Evolutionary conservation across 1,284 basidiomycete genomes (phyloP).

Genomic region (Xanthoconium separans): DNA sequence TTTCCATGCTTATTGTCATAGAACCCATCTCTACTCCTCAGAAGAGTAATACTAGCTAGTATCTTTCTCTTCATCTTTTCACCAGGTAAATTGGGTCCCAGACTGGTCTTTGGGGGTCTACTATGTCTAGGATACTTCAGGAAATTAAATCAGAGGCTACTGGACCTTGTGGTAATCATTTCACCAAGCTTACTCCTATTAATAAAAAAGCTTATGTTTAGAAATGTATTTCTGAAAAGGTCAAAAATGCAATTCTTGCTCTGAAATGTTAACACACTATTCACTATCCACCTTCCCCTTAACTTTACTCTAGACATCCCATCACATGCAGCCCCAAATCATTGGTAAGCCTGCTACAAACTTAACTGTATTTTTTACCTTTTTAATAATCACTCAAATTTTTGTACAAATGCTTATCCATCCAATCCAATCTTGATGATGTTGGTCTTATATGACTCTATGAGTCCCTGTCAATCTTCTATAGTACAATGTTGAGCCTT

Average conservation of each 20-base stretch:
- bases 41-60: neutral
- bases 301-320: no score
- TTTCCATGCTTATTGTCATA: neutral
- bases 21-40: neutral
- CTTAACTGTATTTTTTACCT: no score
- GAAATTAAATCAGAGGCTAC: neutral
- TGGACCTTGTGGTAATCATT: neutral
- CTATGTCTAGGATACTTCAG: neutral
- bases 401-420: no score
- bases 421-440: no score
- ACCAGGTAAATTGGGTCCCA: neutral
- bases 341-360: no score
- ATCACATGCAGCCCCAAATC: no score
- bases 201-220: neutral
- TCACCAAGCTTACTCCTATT: neutral
- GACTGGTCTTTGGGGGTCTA: neutral
- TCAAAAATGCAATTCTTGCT: neutral
- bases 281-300: no score
- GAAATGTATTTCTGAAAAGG: neutral
- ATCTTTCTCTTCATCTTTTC: neutral
- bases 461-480: no score
- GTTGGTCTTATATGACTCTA: no score
- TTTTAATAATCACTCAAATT: no score
- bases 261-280: no score
- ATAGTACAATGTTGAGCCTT: no score